phyloP scores from a whole-genome alignment of 1,284 basidiomycete genomes.

The Boletus subluridellus region DNA sequence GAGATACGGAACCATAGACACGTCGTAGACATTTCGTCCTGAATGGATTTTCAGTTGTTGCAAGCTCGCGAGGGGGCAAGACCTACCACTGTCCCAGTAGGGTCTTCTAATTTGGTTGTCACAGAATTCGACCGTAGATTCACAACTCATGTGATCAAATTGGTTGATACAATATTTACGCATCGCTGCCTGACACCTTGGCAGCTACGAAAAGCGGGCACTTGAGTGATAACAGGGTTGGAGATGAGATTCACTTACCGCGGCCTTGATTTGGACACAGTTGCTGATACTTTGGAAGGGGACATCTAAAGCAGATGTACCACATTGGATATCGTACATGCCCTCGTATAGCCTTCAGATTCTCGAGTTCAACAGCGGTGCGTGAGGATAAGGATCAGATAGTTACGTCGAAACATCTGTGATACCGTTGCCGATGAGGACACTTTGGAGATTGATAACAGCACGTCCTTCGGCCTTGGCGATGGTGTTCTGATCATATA shows the following conservation, averaged over 20 bases:
- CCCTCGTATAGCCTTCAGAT: constrained; percentile 51
- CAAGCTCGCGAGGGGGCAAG: neutral
- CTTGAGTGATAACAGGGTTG: neutral
- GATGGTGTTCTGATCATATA: constrained; percentile 68
- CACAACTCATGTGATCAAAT: constrained; percentile 61
- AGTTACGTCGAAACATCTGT: constrained; percentile 59
- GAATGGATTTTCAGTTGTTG: neutral
- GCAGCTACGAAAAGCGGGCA: constrained; percentile 39
- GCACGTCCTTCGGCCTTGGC: constrained; percentile 53
- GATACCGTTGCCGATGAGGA: constrained; percentile 62
- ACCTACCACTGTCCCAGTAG: constrained; percentile 51
- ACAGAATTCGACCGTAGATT: constrained; percentile 62
- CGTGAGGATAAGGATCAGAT: neutral
- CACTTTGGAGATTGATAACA: constrained; percentile 65
- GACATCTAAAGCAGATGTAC: constrained; percentile 48
- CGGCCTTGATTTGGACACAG: constrained; percentile 60
- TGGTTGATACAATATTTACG: constrained; percentile 47
- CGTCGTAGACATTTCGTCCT: constrained; percentile 69
- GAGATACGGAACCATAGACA: constrained; percentile 52
- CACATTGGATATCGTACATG: constrained; percentile 63
- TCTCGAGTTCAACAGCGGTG: neutral
- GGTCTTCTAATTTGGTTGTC: constrained; percentile 50
- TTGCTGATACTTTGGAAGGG: constrained; percentile 56
- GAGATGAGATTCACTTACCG: constrained; percentile 38
- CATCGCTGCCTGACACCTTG: constrained; percentile 52